Percentiles rank a stretch among this genome's conserved stretches.
Evolutionary conservation across 2,329 filamentous ascomycete species (phyloP).

Genomic region (Diaporthe vaccinii): DNA sequence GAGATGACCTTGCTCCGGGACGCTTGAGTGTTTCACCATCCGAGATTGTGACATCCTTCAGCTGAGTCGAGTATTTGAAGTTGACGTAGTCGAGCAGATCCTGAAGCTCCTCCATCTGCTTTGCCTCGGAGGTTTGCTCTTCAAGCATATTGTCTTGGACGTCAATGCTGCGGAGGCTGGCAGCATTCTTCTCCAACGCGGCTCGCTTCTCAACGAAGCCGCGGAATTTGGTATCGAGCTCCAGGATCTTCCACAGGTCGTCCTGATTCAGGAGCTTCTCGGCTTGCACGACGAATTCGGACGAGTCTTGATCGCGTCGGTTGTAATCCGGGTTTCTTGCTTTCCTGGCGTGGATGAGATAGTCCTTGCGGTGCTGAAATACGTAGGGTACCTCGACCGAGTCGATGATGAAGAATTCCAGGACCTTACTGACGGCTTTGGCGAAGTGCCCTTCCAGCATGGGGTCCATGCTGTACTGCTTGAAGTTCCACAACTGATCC

Average conservation of each 20-base stretch:
- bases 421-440: conserved; percentile 88
- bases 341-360: conserved; percentile 90
- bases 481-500: conserved; percentile 89
- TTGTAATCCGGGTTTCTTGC: conserved; percentile 68
- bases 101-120: conserved; percentile 94
- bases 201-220: conserved; percentile 94
- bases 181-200: conserved; percentile 82
- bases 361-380: conserved; percentile 98
- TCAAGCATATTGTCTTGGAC: conserved; percentile 83
- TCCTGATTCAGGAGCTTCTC: conserved; percentile 93
- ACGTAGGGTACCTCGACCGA: conserved; percentile 98
- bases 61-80: conserved; percentile 88
- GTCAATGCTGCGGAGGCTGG: conserved; percentile 75
- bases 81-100: conserved; percentile 97
- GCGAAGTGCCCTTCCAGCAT: conserved; percentile 83
- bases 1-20: conserved; percentile 83
- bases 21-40: conserved; percentile 77
- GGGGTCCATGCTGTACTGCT: conserved; percentile 75
- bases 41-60: conserved; percentile 82
- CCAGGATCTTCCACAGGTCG: conserved; percentile 94
- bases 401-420: conserved; percentile 95
- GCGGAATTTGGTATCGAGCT: conserved; percentile 94
- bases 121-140: conserved; percentile 83
- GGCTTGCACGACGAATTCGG: conserved; percentile 80
- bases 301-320: conserved; percentile 76